phyloP scores from a whole-genome alignment of 1,284 basidiomycete species.

The Leccinum pachyderme region DNA sequence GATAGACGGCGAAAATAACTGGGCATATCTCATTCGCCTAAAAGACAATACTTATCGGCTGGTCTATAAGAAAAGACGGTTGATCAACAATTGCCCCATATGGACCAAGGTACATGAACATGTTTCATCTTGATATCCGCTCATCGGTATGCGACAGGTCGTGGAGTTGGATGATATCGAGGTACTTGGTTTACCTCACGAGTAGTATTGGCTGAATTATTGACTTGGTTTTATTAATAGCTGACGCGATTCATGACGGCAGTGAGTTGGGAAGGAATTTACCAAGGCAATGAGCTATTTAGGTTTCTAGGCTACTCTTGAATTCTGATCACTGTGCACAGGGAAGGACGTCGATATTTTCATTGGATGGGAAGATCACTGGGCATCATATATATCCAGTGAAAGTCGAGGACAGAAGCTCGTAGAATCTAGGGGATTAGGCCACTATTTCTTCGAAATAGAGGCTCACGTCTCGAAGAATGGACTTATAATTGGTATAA shows the following conservation, averaged over 20 bases:
- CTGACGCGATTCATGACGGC: slow-evolving; percentile 26
- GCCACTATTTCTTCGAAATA: slow-evolving; percentile 41
- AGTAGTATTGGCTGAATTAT: not conserved
- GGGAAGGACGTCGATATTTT: slow-evolving; percentile 35
- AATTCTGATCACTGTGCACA: slow-evolving; percentile 7
- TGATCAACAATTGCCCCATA: slow-evolving; percentile 38
- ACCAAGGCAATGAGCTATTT: slow-evolving; percentile 21
- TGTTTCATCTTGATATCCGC: slow-evolving; percentile 7
- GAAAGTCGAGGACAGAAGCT: slow-evolving; percentile 36
- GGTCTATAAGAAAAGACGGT: slow-evolving; percentile 31
- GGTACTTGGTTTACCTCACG: slow-evolving; percentile 9
- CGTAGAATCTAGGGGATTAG: slow-evolving; percentile 35
- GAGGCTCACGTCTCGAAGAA: slow-evolving; percentile 46
- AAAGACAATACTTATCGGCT: slow-evolving; percentile 36
- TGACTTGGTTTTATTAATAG: slow-evolving; percentile 9
- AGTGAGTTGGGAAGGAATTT: slow-evolving; percentile 31
- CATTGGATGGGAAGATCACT: slow-evolving; percentile 34
- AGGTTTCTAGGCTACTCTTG: not conserved
- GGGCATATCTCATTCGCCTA: slow-evolving; percentile 40
- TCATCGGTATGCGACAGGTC: slow-evolving; percentile 19
- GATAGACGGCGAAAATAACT: slow-evolving; percentile 42
- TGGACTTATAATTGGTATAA: slow-evolving; percentile 42
- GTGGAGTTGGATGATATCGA: slow-evolving; percentile 35
- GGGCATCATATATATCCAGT: slow-evolving; percentile 31
- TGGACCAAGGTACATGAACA: slow-evolving; percentile 31